Conservation (phyloP, 208 protist genomes). For the Kentomonas sorsogonicus region DNA sequence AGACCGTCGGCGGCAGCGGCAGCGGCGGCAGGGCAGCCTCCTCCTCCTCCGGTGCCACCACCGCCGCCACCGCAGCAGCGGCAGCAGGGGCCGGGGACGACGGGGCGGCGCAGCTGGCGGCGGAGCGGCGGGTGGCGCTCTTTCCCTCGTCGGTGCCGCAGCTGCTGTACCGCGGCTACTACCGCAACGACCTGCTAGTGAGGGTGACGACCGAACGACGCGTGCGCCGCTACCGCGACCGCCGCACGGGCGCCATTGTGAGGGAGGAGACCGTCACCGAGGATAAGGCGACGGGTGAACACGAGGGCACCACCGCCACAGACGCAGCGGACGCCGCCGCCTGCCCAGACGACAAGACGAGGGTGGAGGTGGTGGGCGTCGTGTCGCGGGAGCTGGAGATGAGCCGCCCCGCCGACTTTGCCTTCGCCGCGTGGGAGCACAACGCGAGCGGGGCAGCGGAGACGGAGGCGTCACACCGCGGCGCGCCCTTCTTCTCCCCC, state of each 20-base stretch:
- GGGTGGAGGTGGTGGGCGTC: conserved; percentile 54
- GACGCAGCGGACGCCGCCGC: conserved; percentile 3
- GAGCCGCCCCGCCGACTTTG: conserved; percentile 69
- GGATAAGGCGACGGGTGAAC: conserved; percentile 6
- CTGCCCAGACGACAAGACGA: conserved; percentile 1
- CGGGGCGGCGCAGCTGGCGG: not conserved
- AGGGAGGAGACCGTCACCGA: conserved; percentile 16
- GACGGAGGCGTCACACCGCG: not conserved
- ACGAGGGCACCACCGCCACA: not conserved
- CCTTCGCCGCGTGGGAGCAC: conserved; percentile 34
- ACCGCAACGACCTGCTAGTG: conserved; percentile 71
- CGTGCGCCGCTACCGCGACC: conserved; percentile 43
- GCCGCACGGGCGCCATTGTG: conserved; percentile 41
- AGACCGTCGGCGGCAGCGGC: too few relatives aligned
- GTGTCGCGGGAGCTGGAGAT: conserved; percentile 71
- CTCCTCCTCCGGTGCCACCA: not conserved
- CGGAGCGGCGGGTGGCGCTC: conserved; percentile 14
- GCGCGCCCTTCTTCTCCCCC: too few relatives aligned
- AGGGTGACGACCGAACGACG: conserved; percentile 35
- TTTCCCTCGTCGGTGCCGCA: conserved; percentile 72
- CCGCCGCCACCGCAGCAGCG: not conserved
- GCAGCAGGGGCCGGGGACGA: not conserved
- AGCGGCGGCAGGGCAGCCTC: not conserved
- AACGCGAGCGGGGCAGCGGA: conserved; percentile 27
- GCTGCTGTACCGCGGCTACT: conserved; percentile 57